A percentile compares a stretch with the other conserved stretches of the same genome.
Conservation (phyloP, 257 asterid genomes). For the Jaltomata sinuosa region DNA sequence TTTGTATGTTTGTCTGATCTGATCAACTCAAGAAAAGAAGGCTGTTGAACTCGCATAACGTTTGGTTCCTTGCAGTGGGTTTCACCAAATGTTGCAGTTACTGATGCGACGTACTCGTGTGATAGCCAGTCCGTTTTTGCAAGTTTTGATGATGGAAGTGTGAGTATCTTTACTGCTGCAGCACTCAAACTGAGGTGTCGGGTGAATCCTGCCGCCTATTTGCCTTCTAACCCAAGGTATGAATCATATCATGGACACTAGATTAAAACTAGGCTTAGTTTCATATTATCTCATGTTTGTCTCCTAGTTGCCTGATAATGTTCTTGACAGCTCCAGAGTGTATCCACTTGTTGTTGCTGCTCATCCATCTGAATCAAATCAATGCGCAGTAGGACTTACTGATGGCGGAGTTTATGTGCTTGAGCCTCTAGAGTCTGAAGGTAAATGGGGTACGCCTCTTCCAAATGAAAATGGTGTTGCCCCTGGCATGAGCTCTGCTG, state of each 20-base stretch:
- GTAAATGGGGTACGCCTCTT: constrained; percentile 42
- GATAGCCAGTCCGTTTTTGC: constrained; percentile 51
- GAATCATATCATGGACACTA: not conserved
- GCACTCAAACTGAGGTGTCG: constrained; percentile 44
- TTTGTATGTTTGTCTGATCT: not conserved
- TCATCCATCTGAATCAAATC: constrained; percentile 52
- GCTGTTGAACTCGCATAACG: not conserved
- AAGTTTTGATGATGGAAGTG: constrained; percentile 42
- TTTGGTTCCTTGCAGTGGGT: constrained; percentile 40
- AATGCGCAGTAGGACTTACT: constrained; percentile 54
- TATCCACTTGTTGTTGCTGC: constrained; percentile 46
- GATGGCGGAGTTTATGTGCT: constrained; percentile 63
- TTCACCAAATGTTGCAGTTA: constrained; percentile 35
- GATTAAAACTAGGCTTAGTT: not conserved
- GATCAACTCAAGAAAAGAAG: not conserved
- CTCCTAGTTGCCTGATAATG: not conserved
- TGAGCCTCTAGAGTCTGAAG: constrained; percentile 50
- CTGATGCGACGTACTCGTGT: constrained; percentile 64
- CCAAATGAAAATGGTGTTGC: constrained; percentile 36
- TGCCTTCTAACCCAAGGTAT: constrained; percentile 43
- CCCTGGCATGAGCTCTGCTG: constrained; percentile 11
- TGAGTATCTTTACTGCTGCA: constrained; percentile 27
- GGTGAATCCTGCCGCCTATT: constrained; percentile 43
- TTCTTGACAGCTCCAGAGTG: constrained; percentile 27
- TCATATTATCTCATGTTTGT: not conserved